Percentiles rank a stretch among this genome's conserved stretches.
Evolutionary conservation across 495 filamentous ascomycete species (phyloP).

Genomic region (Eremomyces bilateralis): DNA sequence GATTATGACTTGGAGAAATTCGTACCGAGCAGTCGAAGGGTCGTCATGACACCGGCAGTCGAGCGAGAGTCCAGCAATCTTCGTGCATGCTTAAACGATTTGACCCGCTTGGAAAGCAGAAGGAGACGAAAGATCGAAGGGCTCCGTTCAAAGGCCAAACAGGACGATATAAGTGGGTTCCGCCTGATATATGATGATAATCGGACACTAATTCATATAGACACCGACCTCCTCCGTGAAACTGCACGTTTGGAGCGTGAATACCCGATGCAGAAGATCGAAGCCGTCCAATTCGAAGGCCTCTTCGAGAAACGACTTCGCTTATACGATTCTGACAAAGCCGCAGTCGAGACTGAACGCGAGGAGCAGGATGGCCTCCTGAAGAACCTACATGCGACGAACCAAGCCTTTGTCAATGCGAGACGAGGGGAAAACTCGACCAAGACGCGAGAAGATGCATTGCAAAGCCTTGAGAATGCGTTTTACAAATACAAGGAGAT

Average conservation of each 20-base stretch:
- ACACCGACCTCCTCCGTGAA: constrained; percentile 54
- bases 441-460: constrained; percentile 58
- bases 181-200: constrained; percentile 1
- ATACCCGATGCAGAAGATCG: constrained; percentile 63
- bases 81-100: constrained; percentile 58
- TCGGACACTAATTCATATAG: constrained; percentile 18
- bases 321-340: constrained; percentile 56
- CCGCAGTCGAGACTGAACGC: constrained; percentile 45
- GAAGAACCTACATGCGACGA: constrained; percentile 45
- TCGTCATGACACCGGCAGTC: constrained; percentile 54
- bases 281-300: constrained; percentile 72
- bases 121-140: constrained; percentile 54
- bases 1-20: constrained; percentile 67
- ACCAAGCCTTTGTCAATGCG: constrained; percentile 51
- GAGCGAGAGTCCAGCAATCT: constrained; percentile 57
- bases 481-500: constrained; percentile 93
- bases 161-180: constrained; percentile 67
- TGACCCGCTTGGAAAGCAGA: constrained; percentile 56
- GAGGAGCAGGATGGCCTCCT: constrained; percentile 55
- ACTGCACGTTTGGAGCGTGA: constrained; percentile 66
- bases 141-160: constrained; percentile 51
- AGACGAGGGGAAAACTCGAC: constrained; percentile 50
- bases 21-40: constrained; percentile 65
- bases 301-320: constrained; percentile 68
- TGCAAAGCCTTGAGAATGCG: constrained; percentile 79